Evolutionary conservation across 2,329 filamentous ascomycete species (phyloP), one percentile per base, ranked within the genome.

Genomic region (Epichloe uncinata): DNA sequence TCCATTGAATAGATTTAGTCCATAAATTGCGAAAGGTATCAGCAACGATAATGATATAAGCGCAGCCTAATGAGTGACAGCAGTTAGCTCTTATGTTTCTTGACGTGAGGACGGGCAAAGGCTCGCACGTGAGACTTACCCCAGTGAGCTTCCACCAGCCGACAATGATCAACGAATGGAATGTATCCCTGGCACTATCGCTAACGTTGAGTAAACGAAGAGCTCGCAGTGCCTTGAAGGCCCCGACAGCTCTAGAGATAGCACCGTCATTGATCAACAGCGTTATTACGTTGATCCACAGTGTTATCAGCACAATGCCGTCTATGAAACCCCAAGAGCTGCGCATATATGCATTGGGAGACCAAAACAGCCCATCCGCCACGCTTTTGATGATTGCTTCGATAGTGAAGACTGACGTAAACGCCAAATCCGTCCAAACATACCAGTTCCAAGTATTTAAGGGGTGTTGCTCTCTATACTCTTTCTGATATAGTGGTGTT

Each of bases 301-400:
- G 77, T 0, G 93, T 97, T 50, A 95, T 72, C 48, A 98, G 73
- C 56, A 98, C 93, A 42, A 97, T 68, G 0, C 85, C 88, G 62
- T 98, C 93, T 56, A 98, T 96, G 54, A 95, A 82, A 6, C 93
- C 94, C 93, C 93, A 98, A 0, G 90, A 91, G 61, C 91, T 91
- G 59, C 93, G 83, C 64, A 96, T 88, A 63, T 95, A 98, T 3
- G 94, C 94, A 66, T 98, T 96, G 0, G 93, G 93, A 0, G 93
- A 96, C 80, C 87, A 97, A 64, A 96, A 85, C 59, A 95, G 85
- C 7, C 93, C 93, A 68, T 98, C 93, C 0, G 93, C 93, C 58
- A 98, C 81, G 50, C 95, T 82, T 65, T 98, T 98, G 69, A 98
- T 90, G 5, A 82, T 61, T 0, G 90, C 88, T 66, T 98, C 93